Conservation (phyloP, 78 protist genomes). For the Speleostelium caveatum region DNA sequence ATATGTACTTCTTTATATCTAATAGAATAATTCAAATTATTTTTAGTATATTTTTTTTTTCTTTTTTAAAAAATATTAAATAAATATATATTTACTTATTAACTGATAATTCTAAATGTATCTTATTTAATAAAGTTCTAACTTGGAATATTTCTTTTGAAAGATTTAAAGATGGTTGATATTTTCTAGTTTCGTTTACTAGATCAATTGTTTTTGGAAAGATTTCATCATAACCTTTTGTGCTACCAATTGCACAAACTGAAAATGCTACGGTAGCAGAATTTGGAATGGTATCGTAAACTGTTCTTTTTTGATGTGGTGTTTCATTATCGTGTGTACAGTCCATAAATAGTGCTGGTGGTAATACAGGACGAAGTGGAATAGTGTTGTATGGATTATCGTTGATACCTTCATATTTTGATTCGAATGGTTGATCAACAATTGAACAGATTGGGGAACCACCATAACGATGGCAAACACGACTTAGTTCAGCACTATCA, state of each 20-base stretch:
- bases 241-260: constrained; percentile 85
- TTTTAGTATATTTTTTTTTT: not conserved
- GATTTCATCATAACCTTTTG: constrained; percentile 90
- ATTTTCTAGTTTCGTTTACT: constrained; percentile 84
- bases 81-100: too few relatives aligned
- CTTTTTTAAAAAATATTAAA: not conserved
- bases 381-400: not conserved
- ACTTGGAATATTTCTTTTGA: constrained; percentile 39
- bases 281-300: constrained; percentile 74
- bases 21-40: too few relatives aligned
- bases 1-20: constrained; percentile 61
- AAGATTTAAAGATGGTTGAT: not conserved
- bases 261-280: constrained; percentile 84
- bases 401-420: not conserved
- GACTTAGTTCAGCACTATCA: constrained; percentile 65
- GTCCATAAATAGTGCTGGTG: constrained; percentile 86
- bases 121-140: constrained; percentile 28
- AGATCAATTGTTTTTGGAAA: constrained; percentile 82
- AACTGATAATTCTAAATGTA: constrained; percentile 62
- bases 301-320: constrained; percentile 73
- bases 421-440: not conserved
- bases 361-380: constrained; percentile 45
- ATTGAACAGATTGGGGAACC: constrained; percentile 80
- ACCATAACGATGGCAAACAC: constrained; percentile 85
- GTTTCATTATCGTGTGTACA: constrained; percentile 87